Conservation (phyloP, 169 alveolate genomes). For the Miamiensis avidus region DNA sequence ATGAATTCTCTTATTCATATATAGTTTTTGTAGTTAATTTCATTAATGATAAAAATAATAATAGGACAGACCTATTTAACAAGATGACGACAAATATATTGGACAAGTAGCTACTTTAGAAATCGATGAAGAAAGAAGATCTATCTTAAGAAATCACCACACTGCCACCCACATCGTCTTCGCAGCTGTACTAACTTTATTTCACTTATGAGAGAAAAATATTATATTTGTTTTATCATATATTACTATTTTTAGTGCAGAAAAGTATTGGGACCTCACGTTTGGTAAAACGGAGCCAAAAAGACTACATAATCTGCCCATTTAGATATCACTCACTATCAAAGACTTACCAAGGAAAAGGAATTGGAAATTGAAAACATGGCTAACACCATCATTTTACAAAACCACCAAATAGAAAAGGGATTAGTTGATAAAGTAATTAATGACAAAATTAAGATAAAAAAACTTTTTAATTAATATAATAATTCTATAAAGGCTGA, state of each 20-base stretch:
- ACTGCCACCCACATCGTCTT: constrained; percentile 88
- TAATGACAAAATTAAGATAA: too few relatives aligned
- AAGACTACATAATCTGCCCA: constrained; percentile 85
- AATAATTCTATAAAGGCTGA: too few relatives aligned
- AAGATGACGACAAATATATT: constrained; percentile 52
- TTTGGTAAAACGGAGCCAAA: constrained; percentile 90
- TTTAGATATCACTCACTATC: constrained; percentile 86
- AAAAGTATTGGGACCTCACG: constrained; percentile 84
- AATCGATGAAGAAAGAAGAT: constrained; percentile 78
- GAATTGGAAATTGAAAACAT: constrained; percentile 79
- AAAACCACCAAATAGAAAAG: constrained; percentile 68
- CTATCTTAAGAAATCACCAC: constrained; percentile 81
- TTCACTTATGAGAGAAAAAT: background rate
- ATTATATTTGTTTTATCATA: background rate
- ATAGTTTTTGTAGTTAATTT: background rate
- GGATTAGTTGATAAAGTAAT: constrained; percentile 59
- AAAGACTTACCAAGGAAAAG: constrained; percentile 76
- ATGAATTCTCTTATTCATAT: too few relatives aligned
- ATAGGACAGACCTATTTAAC: constrained; percentile 58
- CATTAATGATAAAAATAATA: background rate
- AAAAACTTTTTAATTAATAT: too few relatives aligned
- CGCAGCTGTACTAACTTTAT: constrained; percentile 60
- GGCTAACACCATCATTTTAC: constrained; percentile 80
- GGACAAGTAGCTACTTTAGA: constrained; percentile 64
- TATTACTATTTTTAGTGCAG: background rate